Conservation (phyloP, 495 filamentous ascomycete genomes). For the Bacidia gigantensis region DNA sequence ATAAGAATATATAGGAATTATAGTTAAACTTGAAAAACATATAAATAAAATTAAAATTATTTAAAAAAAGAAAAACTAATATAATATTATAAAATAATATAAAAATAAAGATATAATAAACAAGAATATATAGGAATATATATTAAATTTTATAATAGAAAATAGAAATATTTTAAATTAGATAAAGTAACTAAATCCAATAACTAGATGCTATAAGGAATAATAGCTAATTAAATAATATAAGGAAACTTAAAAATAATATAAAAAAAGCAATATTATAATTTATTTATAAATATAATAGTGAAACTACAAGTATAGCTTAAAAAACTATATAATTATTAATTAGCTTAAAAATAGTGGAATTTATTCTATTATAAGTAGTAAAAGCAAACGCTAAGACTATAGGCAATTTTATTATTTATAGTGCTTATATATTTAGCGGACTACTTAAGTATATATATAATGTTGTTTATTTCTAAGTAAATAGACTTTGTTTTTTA, state of each 20-base stretch:
- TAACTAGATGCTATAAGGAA: too few species aligned
- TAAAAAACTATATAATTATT: too few species aligned
- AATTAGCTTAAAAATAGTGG: background rate
- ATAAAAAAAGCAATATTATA: background rate
- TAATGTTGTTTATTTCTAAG: background rate
- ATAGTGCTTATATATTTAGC: background rate
- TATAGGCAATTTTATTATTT: background rate
- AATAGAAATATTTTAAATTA: too few species aligned
- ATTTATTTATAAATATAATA: background rate
- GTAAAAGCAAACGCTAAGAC: background rate
- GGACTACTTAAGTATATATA: background rate
- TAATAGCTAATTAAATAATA: background rate
- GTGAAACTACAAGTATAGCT: too few species aligned
- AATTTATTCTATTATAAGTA: background rate
- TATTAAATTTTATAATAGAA: too few species aligned
- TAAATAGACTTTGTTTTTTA: background rate
- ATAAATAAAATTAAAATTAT: too few species aligned
- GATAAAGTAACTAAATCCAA: too few species aligned
- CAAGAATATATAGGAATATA: background rate
- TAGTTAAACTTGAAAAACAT: too few species aligned
- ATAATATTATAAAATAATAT: too few species aligned
- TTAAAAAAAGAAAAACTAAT: too few species aligned
- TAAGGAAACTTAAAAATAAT: background rate
- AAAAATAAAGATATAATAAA: background rate
- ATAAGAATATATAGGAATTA: too few species aligned